These are phyloP conservation scores for Pezicula neosporulosa DNA, from an alignment of 2,329 filamentous ascomycete species.

Conservation along the genomic window DNA sequence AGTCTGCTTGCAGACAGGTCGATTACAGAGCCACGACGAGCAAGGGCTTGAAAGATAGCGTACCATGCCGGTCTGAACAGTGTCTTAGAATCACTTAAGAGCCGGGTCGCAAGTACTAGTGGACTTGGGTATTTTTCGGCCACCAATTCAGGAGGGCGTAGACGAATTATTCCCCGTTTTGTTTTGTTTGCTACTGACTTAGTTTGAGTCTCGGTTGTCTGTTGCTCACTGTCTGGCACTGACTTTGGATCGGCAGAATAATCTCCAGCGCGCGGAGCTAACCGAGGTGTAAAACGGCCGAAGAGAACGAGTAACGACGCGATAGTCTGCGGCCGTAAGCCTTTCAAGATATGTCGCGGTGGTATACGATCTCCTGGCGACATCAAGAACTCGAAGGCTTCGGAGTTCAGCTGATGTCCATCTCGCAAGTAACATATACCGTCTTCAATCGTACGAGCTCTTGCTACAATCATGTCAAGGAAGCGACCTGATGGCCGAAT, in stretches of 20 bases:
- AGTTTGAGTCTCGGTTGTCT: not conserved
- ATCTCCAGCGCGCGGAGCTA: not conserved
- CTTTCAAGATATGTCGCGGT: slow-evolving; percentile 13
- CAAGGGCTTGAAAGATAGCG: slow-evolving; percentile 36
- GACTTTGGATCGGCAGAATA: not conserved
- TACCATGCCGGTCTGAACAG: slow-evolving; percentile 36
- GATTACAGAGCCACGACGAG: slow-evolving; percentile 21
- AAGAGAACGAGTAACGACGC: slow-evolving; percentile 49
- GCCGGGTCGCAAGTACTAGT: slow-evolving; percentile 11
- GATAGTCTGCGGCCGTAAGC: slow-evolving; percentile 33
- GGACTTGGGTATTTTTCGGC: slow-evolving; percentile 2
- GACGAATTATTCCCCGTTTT: not conserved
- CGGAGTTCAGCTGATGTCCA: slow-evolving; percentile 25
- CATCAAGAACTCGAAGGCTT: slow-evolving; percentile 15
- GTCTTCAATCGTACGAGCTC: slow-evolving; percentile 43
- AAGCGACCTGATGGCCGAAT: slow-evolving; percentile 46
- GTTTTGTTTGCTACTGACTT: not conserved
- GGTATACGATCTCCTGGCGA: slow-evolving; percentile 4
- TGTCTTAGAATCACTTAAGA: slow-evolving; percentile 11
- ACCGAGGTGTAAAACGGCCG: slow-evolving; percentile 34
- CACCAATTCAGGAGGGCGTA: not conserved
- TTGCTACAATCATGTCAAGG: slow-evolving; percentile 52
- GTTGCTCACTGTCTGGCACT: not conserved
- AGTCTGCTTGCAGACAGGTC: slow-evolving; percentile 10
- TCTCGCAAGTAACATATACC: slow-evolving; percentile 49